phyloP scores from a whole-genome alignment of 2,329 filamentous ascomycete genomes.

The Botryotinia convoluta region DNA sequence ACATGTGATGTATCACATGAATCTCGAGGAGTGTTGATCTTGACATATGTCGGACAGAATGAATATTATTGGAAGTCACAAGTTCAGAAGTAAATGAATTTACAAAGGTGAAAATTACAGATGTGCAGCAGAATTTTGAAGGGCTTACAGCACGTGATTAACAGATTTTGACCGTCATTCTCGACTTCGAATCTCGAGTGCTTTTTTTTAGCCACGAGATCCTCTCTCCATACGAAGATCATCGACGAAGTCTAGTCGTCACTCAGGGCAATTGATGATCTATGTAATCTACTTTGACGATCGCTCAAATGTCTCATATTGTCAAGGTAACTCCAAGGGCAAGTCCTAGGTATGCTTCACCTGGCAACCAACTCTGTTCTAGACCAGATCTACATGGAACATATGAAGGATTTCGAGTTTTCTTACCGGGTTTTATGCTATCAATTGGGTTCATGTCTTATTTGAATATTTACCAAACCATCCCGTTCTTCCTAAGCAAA shows the following conservation, averaged over 20 bases:
- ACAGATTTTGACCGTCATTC: neutral
- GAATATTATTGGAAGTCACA: neutral
- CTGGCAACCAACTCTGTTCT: neutral
- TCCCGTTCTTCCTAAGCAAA: too few species aligned
- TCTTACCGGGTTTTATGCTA: neutral
- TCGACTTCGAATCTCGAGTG: neutral
- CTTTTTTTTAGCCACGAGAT: neutral
- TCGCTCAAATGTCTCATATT: neutral
- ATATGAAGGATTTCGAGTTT: neutral
- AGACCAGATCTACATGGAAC: neutral
- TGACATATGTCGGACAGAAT: neutral
- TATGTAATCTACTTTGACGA: neutral
- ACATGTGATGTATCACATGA: neutral
- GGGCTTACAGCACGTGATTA: neutral
- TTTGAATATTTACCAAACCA: fast-evolving
- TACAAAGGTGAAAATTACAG: neutral
- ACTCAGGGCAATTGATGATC: neutral
- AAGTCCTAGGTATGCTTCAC: neutral
- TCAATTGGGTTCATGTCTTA: neutral
- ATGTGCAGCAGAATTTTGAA: neutral
- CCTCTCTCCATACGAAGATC: neutral
- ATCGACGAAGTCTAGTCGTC: neutral
- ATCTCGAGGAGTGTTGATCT: neutral
- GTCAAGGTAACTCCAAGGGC: neutral
- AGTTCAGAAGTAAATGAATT: neutral